phyloP scores from a whole-genome alignment of 257 asterid species.

The Fraxinus excelsior region DNA sequence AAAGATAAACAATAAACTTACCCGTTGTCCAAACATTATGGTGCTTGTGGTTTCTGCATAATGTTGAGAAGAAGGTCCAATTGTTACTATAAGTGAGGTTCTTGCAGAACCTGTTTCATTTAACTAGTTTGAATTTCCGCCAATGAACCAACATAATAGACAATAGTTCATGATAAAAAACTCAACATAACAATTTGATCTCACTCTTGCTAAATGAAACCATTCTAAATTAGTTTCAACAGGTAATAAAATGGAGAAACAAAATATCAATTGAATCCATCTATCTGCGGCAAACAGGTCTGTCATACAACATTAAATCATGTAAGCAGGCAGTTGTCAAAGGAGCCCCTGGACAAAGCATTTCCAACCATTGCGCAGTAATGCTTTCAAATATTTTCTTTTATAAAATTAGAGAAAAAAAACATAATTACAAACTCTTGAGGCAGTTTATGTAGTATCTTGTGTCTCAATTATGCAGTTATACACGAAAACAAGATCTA shows the following conservation, averaged over 20 bases:
- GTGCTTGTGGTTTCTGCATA: conserved; percentile 93
- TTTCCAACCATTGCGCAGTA: neutral
- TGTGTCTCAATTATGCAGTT: neutral
- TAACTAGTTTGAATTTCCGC: conserved; percentile 21
- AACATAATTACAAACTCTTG: neutral
- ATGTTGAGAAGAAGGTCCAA: conserved; percentile 85
- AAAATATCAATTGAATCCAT: neutral
- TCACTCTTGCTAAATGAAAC: conserved; percentile 3
- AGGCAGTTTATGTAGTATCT: neutral
- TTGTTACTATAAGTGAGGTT: conserved; percentile 79
- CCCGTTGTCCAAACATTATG: conserved; percentile 92
- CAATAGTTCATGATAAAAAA: neutral
- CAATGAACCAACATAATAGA: conserved; percentile 3
- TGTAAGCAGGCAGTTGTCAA: neutral
- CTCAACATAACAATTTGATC: neutral
- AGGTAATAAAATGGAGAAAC: neutral
- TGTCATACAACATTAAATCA: neutral
- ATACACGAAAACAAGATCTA: neutral
- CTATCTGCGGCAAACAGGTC: neutral
- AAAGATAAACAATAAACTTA: conserved; percentile 32
- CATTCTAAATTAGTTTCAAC: neutral
- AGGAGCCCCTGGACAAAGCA: neutral
- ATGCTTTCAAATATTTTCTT: neutral
- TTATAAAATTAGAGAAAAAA: neutral
- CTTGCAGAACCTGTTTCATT: conserved; percentile 81